Conservation (phyloP, 805 yeast species). For the Starmerella powellii region DNA sequence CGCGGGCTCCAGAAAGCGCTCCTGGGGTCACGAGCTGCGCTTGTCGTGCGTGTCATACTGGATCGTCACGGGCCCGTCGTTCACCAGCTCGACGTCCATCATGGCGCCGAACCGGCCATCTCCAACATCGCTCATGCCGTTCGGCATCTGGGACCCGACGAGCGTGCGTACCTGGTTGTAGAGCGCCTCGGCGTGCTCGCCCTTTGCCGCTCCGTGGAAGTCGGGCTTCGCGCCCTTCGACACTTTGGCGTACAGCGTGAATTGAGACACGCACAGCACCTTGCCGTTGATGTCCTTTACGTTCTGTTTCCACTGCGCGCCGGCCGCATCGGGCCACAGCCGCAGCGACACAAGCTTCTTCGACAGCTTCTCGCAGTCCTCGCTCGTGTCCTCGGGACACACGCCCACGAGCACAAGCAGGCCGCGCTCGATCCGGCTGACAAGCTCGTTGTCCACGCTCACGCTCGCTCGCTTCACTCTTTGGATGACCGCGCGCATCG, state of each 20-base stretch:
- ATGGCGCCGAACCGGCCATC: slow-evolving; percentile 93
- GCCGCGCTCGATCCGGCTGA: slow-evolving; percentile 66
- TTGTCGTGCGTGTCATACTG: slow-evolving; percentile 48
- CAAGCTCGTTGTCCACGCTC: slow-evolving; percentile 55
- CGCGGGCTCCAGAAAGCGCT: too few species aligned
- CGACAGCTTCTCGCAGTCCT: slow-evolving; percentile 59
- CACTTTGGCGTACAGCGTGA: slow-evolving; percentile 74
- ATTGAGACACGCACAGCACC: slow-evolving; percentile 80
- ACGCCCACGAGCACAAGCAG: slow-evolving; percentile 76
- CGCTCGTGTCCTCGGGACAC: slow-evolving; percentile 59
- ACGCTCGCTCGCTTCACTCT: slow-evolving; percentile 84
- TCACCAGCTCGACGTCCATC: slow-evolving; percentile 85
- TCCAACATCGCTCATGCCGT: slow-evolving; percentile 53
- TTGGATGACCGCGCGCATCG: slow-evolving; percentile 83
- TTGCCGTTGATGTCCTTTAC: slow-evolving; percentile 56
- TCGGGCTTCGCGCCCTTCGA: slow-evolving; percentile 93
- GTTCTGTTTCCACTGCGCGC: slow-evolving; percentile 65
- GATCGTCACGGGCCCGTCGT: slow-evolving; percentile 91
- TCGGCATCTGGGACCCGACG: slow-evolving; percentile 24
- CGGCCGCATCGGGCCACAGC: slow-evolving; percentile 62
- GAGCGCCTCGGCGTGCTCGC: slow-evolving; percentile 40
- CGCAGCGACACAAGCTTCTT: slow-evolving; percentile 54
- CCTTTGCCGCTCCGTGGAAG: slow-evolving; percentile 84
- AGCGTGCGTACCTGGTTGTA: slow-evolving; percentile 37
- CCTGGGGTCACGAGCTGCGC: background rate